Conservation (phyloP, 106 monocot genomes). For the Xerophyta viscosa region DNA sequence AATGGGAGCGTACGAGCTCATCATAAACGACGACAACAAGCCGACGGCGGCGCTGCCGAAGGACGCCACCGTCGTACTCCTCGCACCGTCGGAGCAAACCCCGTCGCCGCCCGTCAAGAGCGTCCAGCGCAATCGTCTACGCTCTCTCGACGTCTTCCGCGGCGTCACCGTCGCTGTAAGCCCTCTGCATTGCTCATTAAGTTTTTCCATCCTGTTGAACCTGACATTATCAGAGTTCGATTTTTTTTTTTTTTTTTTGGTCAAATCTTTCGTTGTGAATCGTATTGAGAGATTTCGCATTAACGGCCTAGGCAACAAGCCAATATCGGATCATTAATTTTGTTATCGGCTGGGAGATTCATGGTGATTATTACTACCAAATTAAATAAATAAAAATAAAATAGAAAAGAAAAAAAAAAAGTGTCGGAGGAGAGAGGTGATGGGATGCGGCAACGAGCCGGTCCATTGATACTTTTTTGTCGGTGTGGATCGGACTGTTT, state of each 20-base stretch:
- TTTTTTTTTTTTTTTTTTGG: background rate
- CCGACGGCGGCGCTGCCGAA: background rate
- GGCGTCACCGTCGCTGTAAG: constrained; percentile 41
- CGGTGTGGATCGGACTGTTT: too few relatives aligned
- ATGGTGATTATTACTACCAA: too few relatives aligned
- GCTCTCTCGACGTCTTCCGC: constrained; percentile 40
- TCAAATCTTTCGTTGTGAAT: too few relatives aligned
- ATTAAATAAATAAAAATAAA: too few relatives aligned
- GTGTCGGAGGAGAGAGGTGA: too few relatives aligned
- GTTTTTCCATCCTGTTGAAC: background rate
- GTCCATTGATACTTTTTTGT: too few relatives aligned
- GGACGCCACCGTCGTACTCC: background rate
- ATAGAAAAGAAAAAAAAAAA: too few relatives aligned
- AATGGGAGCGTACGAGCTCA: constrained; percentile 25
- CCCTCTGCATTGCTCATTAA: background rate
- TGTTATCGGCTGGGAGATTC: too few relatives aligned
- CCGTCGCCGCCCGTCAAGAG: background rate
- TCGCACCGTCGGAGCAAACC: background rate
- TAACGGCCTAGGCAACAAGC: too few relatives aligned
- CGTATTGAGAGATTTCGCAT: too few relatives aligned
- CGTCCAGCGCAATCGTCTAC: constrained; percentile 16
- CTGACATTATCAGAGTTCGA: background rate
- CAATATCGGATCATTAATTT: too few relatives aligned
- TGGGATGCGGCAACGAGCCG: too few relatives aligned
- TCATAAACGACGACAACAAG: constrained; percentile 9